A percentile compares a stretch with the other conserved stretches of the same genome.
phyloP scores from a whole-genome alignment of 2,329 filamentous ascomycete species.

The Cladosporium halotolerans region DNA sequence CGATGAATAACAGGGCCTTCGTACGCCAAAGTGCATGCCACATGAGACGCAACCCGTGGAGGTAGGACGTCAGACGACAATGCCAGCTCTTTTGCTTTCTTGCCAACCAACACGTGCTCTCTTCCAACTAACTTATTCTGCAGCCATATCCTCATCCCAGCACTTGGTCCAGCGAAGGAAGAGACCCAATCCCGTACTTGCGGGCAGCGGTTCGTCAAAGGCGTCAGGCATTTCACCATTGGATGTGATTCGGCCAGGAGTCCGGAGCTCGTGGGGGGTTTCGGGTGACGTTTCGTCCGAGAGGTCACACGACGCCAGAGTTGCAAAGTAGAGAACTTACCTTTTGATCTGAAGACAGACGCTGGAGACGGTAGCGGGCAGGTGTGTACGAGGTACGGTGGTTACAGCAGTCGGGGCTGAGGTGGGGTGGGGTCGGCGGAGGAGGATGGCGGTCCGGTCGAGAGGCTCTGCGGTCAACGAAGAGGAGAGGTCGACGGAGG shows the following conservation, averaged over 20 bases:
- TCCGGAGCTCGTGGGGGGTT: not conserved
- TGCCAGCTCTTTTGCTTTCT: not conserved
- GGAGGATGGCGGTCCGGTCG: slow-evolving; percentile 20
- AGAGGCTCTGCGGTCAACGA: slow-evolving; percentile 37
- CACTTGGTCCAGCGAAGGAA: not conserved
- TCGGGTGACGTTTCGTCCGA: not conserved
- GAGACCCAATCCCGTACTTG: not conserved
- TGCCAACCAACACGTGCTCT: not conserved
- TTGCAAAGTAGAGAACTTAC: slow-evolving; percentile 8
- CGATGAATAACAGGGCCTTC: not conserved
- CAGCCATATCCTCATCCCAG: not conserved
- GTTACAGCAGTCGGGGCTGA: slow-evolving; percentile 9
- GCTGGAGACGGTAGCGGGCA: slow-evolving; percentile 4
- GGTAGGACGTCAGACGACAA: not conserved
- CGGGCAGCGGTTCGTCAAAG: too few relatives aligned
- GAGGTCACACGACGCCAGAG: not conserved
- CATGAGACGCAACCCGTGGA: not conserved
- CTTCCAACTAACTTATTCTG: not conserved
- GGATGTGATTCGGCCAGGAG: not conserved
- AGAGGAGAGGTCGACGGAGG: slow-evolving; percentile 33
- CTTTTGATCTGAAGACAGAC: slow-evolving; percentile 13
- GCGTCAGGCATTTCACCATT: too few relatives aligned
- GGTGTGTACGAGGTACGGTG: slow-evolving; percentile 8
- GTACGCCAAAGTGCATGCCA: not conserved
- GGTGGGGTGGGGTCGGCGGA: slow-evolving; percentile 8